Evolutionary conservation across 164 flowering plant species (phyloP), one percentile per base, ranked within the genome.

Genomic region (Chloranthus sessilifolius): DNA sequence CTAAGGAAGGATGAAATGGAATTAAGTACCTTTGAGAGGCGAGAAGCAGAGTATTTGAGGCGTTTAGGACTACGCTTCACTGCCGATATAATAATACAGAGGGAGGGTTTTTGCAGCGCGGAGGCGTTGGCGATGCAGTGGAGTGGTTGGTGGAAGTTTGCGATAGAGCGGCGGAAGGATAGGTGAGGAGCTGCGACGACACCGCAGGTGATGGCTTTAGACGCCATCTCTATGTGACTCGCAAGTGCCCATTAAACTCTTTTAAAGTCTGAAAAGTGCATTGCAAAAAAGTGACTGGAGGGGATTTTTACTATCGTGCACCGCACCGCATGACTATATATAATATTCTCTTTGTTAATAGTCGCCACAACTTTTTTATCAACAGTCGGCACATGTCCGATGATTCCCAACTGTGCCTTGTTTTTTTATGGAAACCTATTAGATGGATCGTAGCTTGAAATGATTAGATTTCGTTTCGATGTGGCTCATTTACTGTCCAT

Each of bases 51-150:
- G 74, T 85, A 89, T 53, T 89, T 89, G 67, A 89, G 85, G 45
- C 97, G 95, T 62, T 89, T 89, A 37, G 95, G 95, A 67, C 72
- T 89, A 59, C 75, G 71, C 65, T 85, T 89, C 7, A 59, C 76
- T 7, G 52, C 21, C 24, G 38, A 17, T 46, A 27, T 7, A 55
- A 37, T 36, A 12, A 33, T 7, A 33, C 8, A 33, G 36, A 33
- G 12, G 12, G 36, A 7, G 36, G 36, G 36, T 33, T 33, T 33
- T 33, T 7, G 12, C 12, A 11, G 46, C 21, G 44, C 20, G 29
- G 17, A 19, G 36, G 21, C 43, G 47, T 17, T 46, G 6, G 38
- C 46, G 23, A 7, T 19, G 24, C 19, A 14, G n/a, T n/a, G 9
- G 47, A 43, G 47, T 7, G 47, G 47, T 17, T n/a, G 42, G 42